Percentiles rank a stretch among this genome's conserved stretches.
Evolutionary conservation across 148 eudicot species (phyloP).

Genomic region (Mesembryanthemum crystallinum): DNA sequence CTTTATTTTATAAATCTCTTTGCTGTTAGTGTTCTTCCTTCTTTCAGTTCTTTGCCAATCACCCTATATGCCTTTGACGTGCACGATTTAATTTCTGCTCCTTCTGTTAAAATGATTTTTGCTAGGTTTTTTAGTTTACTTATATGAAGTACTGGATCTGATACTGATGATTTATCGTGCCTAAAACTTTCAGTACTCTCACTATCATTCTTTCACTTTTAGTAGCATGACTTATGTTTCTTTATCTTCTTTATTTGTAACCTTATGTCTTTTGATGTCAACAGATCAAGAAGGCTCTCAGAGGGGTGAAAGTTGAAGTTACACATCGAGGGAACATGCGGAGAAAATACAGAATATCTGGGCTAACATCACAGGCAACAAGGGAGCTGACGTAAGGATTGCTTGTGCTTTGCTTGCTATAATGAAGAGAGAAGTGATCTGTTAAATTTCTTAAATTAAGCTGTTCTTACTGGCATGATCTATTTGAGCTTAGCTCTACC

Average conservation of each 20-base stretch:
- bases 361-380: slow-evolving; percentile 74
- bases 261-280: slow-evolving; percentile 2
- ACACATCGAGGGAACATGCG: slow-evolving; percentile 72
- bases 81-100: not conserved
- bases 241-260: not conserved
- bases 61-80: not conserved
- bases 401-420: not conserved
- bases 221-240: not conserved
- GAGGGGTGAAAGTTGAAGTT: slow-evolving; percentile 81
- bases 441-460: not conserved
- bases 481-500: not conserved
- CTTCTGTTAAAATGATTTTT: not conserved
- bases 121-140: not conserved
- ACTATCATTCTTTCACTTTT: not conserved
- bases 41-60: not conserved
- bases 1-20: not conserved
- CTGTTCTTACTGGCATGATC: not conserved
- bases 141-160: not conserved
- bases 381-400: slow-evolving; percentile 63
- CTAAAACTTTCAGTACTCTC: no score
- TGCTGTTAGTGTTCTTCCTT: not conserved
- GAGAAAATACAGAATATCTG: slow-evolving; percentile 68
- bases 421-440: slow-evolving; percentile 1
- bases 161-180: not conserved
- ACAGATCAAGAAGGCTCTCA: slow-evolving; percentile 72